Evolutionary conservation across 495 filamentous ascomycete species (phyloP).

Genomic region (Podospora australis): DNA sequence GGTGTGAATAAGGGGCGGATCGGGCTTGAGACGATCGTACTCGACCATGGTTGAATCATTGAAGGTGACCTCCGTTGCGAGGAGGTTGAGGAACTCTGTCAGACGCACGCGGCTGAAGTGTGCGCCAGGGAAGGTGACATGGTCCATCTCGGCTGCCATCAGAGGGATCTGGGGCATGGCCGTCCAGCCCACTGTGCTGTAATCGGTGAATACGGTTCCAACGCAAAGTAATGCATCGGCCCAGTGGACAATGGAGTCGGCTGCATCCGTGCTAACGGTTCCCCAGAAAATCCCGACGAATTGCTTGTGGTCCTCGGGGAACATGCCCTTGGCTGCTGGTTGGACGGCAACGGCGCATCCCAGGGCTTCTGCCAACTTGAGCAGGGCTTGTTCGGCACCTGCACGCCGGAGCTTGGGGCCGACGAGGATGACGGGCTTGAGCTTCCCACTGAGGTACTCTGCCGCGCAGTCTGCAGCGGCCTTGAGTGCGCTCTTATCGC

Average conservation of each 20-base stretch:
- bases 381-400: constrained; percentile 13
- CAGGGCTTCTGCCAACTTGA: constrained; percentile 18
- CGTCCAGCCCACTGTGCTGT: constrained; percentile 23
- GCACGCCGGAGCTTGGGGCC: constrained; percentile 17
- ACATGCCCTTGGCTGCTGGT: constrained; percentile 24
- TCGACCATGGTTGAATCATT: constrained; percentile 20
- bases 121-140: constrained; percentile 17
- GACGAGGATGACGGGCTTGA: constrained; percentile 20
- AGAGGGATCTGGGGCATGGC: constrained; percentile 18
- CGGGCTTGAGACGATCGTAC: constrained; percentile 18
- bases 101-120: constrained; percentile 21
- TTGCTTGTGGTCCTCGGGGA: constrained; percentile 18
- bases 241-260: constrained; percentile 21
- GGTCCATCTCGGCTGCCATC: constrained; percentile 18
- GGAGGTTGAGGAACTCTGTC: constrained; percentile 12
- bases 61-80: constrained; percentile 6
- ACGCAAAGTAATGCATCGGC: constrained; percentile 20
- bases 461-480: constrained; percentile 14
- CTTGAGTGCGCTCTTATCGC: constrained; percentile 14
- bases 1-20: constrained; percentile 5
- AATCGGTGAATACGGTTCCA: constrained; percentile 20
- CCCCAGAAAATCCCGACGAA: constrained; percentile 24
- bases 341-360: constrained; percentile 22
- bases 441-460: constrained; percentile 19
- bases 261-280: constrained; percentile 19